Evolutionary conservation across 176 grass and related monocot species (phyloP).

Genomic region (Oryza brachyantha): DNA sequence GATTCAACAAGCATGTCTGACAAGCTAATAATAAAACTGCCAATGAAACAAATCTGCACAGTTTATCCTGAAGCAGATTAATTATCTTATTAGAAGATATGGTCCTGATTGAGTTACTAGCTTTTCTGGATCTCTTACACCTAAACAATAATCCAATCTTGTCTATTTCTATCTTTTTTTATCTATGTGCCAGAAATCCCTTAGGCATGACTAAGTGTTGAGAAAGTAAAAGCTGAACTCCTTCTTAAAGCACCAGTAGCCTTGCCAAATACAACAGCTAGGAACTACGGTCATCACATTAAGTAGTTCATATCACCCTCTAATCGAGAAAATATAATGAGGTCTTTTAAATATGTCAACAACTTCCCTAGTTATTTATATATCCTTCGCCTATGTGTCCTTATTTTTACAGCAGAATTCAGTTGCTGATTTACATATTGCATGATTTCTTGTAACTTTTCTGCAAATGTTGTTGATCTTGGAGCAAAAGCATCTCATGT

Average conservation of each 20-base stretch:
- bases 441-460: slow-evolving; percentile 22
- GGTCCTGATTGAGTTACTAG: slow-evolving; percentile 28
- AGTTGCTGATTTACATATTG: not conserved
- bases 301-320: slow-evolving; percentile 22
- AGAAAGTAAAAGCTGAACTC: not conserved
- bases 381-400: slow-evolving; percentile 19
- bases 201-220: slow-evolving; percentile 10
- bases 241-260: not conserved
- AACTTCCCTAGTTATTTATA: slow-evolving; percentile 5
- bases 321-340: slow-evolving; percentile 5
- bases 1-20: not conserved
- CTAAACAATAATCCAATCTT: slow-evolving; percentile 12
- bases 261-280: slow-evolving; percentile 9
- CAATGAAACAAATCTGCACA: slow-evolving; percentile 23
- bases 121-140: slow-evolving; percentile 21
- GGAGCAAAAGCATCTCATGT: not conserved
- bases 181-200: not conserved
- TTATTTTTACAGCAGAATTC: slow-evolving; percentile 7
- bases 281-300: slow-evolving; percentile 7
- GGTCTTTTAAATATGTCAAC: slow-evolving; percentile 10
- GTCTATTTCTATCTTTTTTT: not conserved
- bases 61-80: slow-evolving; percentile 37
- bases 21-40: slow-evolving; percentile 3
- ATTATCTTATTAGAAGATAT: slow-evolving; percentile 26
- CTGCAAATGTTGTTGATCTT: slow-evolving; percentile 6